Base-by-base conservation (phyloP, 371 early-diverging fungal species). In the Smittium culicis region DNA sequence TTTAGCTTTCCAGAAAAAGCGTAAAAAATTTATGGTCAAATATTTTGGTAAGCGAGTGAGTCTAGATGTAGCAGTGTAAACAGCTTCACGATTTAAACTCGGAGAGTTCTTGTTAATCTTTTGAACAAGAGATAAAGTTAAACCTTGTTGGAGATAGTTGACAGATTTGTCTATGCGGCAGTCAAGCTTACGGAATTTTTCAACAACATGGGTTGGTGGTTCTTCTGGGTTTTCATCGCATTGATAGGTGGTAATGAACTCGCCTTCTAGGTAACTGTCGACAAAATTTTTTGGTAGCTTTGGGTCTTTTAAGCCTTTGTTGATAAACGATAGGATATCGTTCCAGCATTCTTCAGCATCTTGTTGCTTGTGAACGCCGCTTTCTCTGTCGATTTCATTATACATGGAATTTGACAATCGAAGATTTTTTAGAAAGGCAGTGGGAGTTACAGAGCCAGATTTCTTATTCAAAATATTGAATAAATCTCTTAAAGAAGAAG, bases 271-370 rank as follows among this genome's bases (percentile, higher is more conserved):
- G 72, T 85, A 93, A 70, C 86, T 86, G 0, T 90, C 84, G 25
- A 98, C 81, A 65, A 92, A 61, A 16, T 68, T 70, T 5, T 25
- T 14, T 17, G 54, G 27, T 1, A 28, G 54, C 17, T 62, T 62
- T 0, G 30, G 29, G 25, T 33, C 34, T 30, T 59, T 34, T 25
- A 78, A 58, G 11, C 34, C 59, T 2, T 66, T 68, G 30, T 68
- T 70, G 28, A 78, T 34, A 11, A 65, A 32, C 1, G 72, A 68
- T 27, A 79, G 29, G 35, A 79, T 27, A 66, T 72, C 73, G 66
- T 79, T 87, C 96, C 95, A 96, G 75, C 93, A 94, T 75, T 98
- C 99, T 74, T 97, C 96, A 1, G 99, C 99, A 77, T 98, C 99
- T 79, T 98, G 98, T 73, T 98, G 98, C 33, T 29, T 66, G 17